Evolutionary conservation across 2,329 filamentous ascomycete species (phyloP).

Genomic region (Phaeosphaeria sp.): DNA sequence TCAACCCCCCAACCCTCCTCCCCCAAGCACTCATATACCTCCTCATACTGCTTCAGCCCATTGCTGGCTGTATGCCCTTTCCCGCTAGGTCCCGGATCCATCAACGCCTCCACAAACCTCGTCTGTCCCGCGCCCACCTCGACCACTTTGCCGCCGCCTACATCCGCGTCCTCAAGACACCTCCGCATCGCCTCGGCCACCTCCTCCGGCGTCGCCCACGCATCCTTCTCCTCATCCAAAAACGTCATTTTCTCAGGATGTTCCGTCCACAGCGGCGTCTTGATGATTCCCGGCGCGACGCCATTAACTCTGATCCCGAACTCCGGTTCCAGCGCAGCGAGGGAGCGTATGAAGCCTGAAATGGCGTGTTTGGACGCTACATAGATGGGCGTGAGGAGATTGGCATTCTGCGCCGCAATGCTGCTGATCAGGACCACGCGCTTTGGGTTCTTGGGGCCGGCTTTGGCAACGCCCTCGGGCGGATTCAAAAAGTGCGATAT

Average conservation of each 20-base stretch:
- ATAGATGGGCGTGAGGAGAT: constrained; percentile 52
- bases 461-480: constrained; percentile 33
- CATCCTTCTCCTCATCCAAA: constrained; percentile 56
- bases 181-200: constrained; percentile 65
- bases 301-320: constrained; percentile 64
- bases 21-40: constrained; percentile 58
- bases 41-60: constrained; percentile 49
- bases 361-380: constrained; percentile 55
- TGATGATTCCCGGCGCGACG: constrained; percentile 66
- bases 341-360: constrained; percentile 56
- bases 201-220: constrained; percentile 67
- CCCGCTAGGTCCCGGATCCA: constrained; percentile 61
- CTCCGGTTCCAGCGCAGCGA: constrained; percentile 56
- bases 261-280: constrained; percentile 67
- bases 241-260: constrained; percentile 65
- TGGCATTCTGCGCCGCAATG: constrained; percentile 52
- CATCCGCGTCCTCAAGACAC: constrained; percentile 58
- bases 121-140: constrained; percentile 62
- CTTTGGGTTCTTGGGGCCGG: constrained; percentile 51
- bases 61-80: constrained; percentile 57
- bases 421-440: constrained; percentile 53
- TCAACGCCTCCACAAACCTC: constrained; percentile 57
- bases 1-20: constrained; percentile 56
- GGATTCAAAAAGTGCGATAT: constrained; percentile 54
- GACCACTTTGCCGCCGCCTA: constrained; percentile 57